phyloP scores from a whole-genome alignment of 176 grass and related monocot species.

The Paspalum notatum region DNA sequence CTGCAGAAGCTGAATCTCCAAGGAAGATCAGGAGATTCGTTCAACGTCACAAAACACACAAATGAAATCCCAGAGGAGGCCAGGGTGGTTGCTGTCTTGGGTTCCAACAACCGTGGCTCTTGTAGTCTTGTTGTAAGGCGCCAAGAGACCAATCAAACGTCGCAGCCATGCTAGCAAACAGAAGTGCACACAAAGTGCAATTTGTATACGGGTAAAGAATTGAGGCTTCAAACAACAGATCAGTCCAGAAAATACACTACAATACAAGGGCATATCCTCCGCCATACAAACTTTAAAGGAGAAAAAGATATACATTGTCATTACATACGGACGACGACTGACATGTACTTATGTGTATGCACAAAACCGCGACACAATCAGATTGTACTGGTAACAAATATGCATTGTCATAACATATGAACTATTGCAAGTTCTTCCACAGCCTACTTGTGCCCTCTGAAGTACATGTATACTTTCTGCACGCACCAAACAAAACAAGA shows the following conservation, averaged over 20 bases:
- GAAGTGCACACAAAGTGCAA: background rate
- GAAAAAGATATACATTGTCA: background rate
- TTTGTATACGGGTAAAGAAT: slow-evolving; percentile 33
- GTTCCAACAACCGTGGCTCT: slow-evolving; percentile 25
- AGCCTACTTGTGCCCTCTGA: slow-evolving; percentile 75
- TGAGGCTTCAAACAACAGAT: background rate
- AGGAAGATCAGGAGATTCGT: slow-evolving; percentile 11
- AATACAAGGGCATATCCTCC: slow-evolving; percentile 21
- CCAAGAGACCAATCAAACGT: slow-evolving; percentile 22
- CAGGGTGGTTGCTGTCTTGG: background rate
- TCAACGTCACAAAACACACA: slow-evolving; percentile 2
- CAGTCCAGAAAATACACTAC: slow-evolving; percentile 28
- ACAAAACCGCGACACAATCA: slow-evolving; percentile 33
- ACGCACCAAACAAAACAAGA: slow-evolving; percentile 42
- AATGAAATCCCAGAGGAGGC: background rate
- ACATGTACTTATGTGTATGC: slow-evolving; percentile 41
- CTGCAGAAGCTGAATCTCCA: slow-evolving; percentile 38
- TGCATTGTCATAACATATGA: no score
- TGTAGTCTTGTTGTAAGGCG: background rate
- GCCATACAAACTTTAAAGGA: background rate
- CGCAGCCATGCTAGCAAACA: slow-evolving; percentile 12
- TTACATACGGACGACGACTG: slow-evolving; percentile 32
- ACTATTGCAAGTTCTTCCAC: slow-evolving; percentile 21
- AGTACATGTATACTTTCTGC: slow-evolving; percentile 94
- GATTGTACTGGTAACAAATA: background rate